Percentiles rank a stretch among this genome's conserved stretches.
phyloP scores from a whole-genome alignment of 2,329 filamentous ascomycete genomes.

The Cladophialophora chaetospira region DNA sequence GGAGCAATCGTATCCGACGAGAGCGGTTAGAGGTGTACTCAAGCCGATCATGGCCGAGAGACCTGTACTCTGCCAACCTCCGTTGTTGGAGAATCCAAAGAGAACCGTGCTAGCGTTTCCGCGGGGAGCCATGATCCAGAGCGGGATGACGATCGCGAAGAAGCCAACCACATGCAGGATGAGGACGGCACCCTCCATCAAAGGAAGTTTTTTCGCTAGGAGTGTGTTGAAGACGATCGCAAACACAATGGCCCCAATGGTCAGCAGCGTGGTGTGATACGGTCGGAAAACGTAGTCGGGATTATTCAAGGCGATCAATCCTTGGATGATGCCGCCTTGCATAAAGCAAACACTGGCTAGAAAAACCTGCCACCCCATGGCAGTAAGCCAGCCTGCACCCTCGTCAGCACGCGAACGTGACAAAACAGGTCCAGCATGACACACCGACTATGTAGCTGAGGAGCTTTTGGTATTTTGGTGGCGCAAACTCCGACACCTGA shows the following conservation, averaged over 20 bases:
- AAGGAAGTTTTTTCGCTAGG: conserved; percentile 35
- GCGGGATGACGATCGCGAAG: conserved; percentile 38
- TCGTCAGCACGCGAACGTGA: conserved; percentile 27
- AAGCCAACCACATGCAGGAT: conserved; percentile 40
- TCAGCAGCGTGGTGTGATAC: conserved; percentile 38
- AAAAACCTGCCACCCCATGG: conserved; percentile 50
- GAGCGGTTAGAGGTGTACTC: conserved; percentile 43
- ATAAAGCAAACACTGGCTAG: conserved; percentile 45
- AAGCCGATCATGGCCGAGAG: conserved; percentile 49
- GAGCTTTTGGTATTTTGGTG: conserved; percentile 52
- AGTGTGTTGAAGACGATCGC: conserved; percentile 38
- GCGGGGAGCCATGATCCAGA: conserved; percentile 36
- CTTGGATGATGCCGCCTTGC: conserved; percentile 37
- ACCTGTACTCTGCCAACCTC: conserved; percentile 43
- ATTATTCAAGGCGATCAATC: conserved; percentile 32
- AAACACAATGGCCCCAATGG: conserved; percentile 33
- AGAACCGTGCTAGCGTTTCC: conserved; percentile 49
- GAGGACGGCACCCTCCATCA: conserved; percentile 38
- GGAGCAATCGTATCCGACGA: conserved; percentile 47
- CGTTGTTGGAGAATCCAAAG: conserved; percentile 47
- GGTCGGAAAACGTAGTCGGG: conserved; percentile 32
- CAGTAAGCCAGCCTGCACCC: conserved; percentile 46
- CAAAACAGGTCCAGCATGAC: conserved; percentile 12
- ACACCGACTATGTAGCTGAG: conserved; percentile 57
- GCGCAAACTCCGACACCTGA: conserved; percentile 58